A percentile compares a stretch with the other conserved stretches of the same genome.
These are phyloP conservation scores for Nyctanthes arbortristis DNA, from an alignment of 257 asterid genomes.

Conservation along the genomic window DNA sequence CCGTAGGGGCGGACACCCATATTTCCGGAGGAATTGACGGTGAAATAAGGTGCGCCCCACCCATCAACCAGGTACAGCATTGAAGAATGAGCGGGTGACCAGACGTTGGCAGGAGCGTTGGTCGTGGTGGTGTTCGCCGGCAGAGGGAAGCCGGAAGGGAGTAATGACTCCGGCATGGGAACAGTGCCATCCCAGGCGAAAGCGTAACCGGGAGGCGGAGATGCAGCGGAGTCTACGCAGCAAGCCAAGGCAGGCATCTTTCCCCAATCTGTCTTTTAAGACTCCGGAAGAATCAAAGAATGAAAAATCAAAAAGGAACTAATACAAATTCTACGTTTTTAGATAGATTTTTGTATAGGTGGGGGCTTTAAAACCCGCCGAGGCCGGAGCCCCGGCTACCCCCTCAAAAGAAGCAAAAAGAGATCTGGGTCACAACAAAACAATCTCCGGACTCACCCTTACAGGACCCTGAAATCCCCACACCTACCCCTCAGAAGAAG, in stretches of 20 bases:
- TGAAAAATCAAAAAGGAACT: conserved; percentile 6
- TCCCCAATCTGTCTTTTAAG: conserved; percentile 40
- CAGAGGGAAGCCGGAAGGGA: conserved; percentile 35
- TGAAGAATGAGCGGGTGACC: conserved; percentile 78
- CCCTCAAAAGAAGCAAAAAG: conserved; percentile 96
- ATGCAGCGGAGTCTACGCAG: conserved; percentile 67
- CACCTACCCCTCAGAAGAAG: conserved; percentile 90
- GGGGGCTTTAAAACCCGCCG: conserved; percentile 99
- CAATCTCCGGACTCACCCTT: conserved; percentile 43
- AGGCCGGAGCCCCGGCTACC: conserved; percentile 99
- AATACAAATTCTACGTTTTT: conserved; percentile 14
- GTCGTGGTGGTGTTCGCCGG: conserved; percentile 30
- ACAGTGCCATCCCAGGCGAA: conserved; percentile 61
- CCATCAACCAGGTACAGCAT: conserved; percentile 70
- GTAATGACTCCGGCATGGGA: conserved; percentile 43
- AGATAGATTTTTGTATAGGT: conserved; percentile 50
- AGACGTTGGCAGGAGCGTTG: conserved; percentile 30
- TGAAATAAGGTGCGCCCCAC: conserved; percentile 95
- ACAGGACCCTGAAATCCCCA: conserved; percentile 74
- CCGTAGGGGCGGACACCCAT: conserved; percentile 74
- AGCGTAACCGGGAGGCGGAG: conserved; percentile 61
- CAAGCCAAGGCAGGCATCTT: conserved; percentile 87
- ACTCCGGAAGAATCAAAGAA: conserved; percentile 48
- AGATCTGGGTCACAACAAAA: conserved; percentile 66
- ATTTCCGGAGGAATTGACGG: conserved; percentile 75